Base-by-base conservation (phyloP, 345 rosid species). In the Gossypium herbaceum region DNA sequence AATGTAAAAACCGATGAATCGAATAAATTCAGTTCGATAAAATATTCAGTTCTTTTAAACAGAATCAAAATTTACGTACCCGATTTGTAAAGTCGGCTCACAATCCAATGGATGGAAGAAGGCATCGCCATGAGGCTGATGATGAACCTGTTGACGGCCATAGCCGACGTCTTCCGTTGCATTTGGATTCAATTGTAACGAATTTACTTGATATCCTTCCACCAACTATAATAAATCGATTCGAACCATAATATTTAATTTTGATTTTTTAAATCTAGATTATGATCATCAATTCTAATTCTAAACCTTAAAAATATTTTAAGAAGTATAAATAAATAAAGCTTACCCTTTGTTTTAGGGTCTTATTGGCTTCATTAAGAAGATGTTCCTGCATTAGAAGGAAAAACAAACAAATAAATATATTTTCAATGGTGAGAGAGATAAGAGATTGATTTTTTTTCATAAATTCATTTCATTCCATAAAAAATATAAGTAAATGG, bases 41-140 rank as follows among this genome's bases (percentile, higher is more conserved):
- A 29, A 4, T 4, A 29, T 29, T 29, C 34, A 3, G 34, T 29
- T 29, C 34, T 29, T 3, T 29, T 3, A 0, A 29, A 29, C 5
- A 1, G 5, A 57, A 57, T 57, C 29, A 6, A 57, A 57, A 22
- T 56, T 56, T 9, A 20, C 24, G 29, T 57, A 57, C 98, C 98
- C 95, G 17, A 92, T 92, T 71, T 94, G 98, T 76, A 92, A 79
- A 24, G 95, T 91, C 34, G 98, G 97, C 74, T 92, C 97, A 70
- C 94, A 92, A 13, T 90, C 94, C 84, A 92, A 74, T 17, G 91
- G 93, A 74, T 94, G 98, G 34, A 88, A 94, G 84, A 94, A 94
- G 72, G 81, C 85, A 47, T 90, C 91, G 9, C 79, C 77, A 24
- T 88, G 88, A 70, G 79, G 75, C 24, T 74, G 89, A 20, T 85